These are phyloP conservation scores for Delitschia confertaspora DNA, from an alignment of 495 filamentous ascomycete species.

Conservation along the genomic window DNA sequence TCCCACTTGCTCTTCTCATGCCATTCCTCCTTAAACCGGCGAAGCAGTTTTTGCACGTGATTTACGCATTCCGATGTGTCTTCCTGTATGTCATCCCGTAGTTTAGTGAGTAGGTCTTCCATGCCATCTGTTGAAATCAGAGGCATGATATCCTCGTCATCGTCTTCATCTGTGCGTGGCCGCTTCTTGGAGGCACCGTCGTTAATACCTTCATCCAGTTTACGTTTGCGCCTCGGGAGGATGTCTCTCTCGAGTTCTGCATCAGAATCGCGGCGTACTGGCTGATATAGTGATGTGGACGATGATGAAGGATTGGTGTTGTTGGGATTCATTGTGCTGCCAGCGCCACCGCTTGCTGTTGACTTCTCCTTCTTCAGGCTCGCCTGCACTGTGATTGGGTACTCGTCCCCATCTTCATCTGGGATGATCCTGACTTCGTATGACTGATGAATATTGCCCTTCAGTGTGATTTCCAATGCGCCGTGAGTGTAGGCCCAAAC, in stretches of 20 bases:
- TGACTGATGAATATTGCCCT: not conserved
- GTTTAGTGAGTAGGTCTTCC: conserved; percentile 8
- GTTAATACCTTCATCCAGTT: conserved; percentile 4
- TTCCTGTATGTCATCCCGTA: conserved; percentile 26
- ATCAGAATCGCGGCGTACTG: conserved; percentile 12
- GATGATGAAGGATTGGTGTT: not conserved
- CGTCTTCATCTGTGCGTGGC: conserved; percentile 5
- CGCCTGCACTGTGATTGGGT: conserved; percentile 12
- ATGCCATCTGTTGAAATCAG: conserved; percentile 19
- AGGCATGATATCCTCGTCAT: conserved; percentile 11
- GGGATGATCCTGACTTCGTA: conserved; percentile 12
- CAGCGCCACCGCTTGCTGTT: not conserved
- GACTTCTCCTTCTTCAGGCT: conserved; percentile 4
- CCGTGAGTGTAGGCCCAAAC: conserved; percentile 5
- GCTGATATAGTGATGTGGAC: not conserved
- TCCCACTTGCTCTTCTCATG: conserved; percentile 28
- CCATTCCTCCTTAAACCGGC: conserved; percentile 30
- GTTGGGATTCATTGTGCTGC: too few species aligned
- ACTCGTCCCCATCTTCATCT: conserved; percentile 17
- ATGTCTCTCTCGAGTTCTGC: conserved; percentile 18
- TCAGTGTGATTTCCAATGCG: conserved; percentile 9
- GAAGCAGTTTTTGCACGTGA: conserved; percentile 25
- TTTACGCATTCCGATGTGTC: conserved; percentile 26
- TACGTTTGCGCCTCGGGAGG: conserved; percentile 14
- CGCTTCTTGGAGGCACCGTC: conserved; percentile 6